Base-by-base conservation (phyloP, 768 basidiomycete genomes). In the Xanthoconium stramineum region DNA sequence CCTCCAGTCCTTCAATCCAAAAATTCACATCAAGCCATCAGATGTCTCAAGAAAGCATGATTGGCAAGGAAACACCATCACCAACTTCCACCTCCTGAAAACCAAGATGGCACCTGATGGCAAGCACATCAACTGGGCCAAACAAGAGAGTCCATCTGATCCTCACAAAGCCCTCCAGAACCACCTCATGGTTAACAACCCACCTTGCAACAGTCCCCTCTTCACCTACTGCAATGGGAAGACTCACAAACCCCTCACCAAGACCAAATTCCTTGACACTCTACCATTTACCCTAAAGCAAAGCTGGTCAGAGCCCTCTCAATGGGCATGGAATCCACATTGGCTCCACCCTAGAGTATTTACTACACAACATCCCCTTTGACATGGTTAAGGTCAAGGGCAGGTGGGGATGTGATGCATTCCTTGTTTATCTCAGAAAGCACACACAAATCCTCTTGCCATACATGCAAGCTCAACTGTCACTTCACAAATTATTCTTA, bases 331-430 rank as follows among this genome's bases (percentile, higher is more conserved):
- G 42, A 12, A 44, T 52, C 11, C 35, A 8, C 6, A 52, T 52
- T 5, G 20, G 43, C 0, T 45, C 43, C 2, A 52, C 43, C 2
- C 35, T 52, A 2, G 24, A 52, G 12, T 52, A 52, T 10, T 24
- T 52, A 7, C 24, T 52, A 0, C 14, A 12, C 29, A 44, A 44
- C 3, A 3, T 52, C 3, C 42, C 42, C 8, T 39, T 53, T 4
- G 24, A 53, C 9, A 12, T 46, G 2, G 35, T 53, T 3, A 53
- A 44, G 12, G 33, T 45, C 35, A 37, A 45, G 8, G 44, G 44
- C 1, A 15, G 68, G 0, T 79, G 76, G 78, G 55, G 59, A 0
- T 71, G 74, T 39, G 65, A 77, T 11, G 65, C 71, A 2, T 77
- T 73, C 51, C 28, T 58, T 0, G 3, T 61, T 0, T 74, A 74